Base-by-base conservation (phyloP, 371 early-diverging fungal genomes). In the Apophysomyces elegans region DNA sequence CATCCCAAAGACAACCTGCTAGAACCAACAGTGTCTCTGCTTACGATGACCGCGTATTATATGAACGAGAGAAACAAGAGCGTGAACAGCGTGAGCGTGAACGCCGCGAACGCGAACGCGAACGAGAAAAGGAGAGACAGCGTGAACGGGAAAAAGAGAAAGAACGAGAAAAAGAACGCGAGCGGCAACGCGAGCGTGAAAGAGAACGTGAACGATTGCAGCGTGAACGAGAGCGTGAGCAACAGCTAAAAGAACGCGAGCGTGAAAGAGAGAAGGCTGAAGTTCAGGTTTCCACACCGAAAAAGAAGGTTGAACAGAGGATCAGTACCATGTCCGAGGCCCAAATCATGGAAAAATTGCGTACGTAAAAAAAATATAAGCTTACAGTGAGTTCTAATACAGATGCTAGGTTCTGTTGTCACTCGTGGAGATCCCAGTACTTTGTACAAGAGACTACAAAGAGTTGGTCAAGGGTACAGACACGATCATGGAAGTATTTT, bases 401-500 rank as follows among this genome's bases (percentile, higher is more conserved):
- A 18, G 43, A 16, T 26, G 37, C 38, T 58, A 81, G 81, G 72
- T 41, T 69, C 79, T 13, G 86, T 96, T n/a, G 96, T 96, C 18
- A 89, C 95, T 38, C 78, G 85, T 5, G 94, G 91, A 11, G 97
- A 98, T 77, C 97, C 98, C 21, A 89, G 88, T 59, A 74, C 76
- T 4, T 76, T 91, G 46, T 98, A 97, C 83, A 86, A 89, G 70
- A 93, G 93, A 71, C 74, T 93, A 63, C 93, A 94, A 78, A 95
- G 96, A 75, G 92, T 99, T 64, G 99, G 99, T 9, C 97, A 99
- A 86, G 99, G 96, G 91, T 91, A 84, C 72, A 76, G 61, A 38
- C 26, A 43, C 38, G 26, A 13, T 16, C 1, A 18, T 58, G 14
- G 41, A 18, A 16, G 43, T 4, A 12, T 14, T 16, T 13, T 44